phyloP scores from a whole-genome alignment of 805 yeast genomes.

The Ogataea nitratoaversa region DNA sequence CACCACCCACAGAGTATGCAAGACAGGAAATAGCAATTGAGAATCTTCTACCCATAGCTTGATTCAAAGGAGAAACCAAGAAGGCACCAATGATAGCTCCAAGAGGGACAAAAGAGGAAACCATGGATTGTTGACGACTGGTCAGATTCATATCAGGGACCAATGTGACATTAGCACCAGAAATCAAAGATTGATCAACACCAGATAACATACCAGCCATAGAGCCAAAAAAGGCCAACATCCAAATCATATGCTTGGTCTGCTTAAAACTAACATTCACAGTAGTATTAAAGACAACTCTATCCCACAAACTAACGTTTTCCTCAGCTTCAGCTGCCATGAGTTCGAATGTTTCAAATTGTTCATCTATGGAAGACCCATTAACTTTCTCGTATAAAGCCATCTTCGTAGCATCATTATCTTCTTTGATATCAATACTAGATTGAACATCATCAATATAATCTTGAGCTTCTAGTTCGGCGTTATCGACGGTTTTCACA shows the following conservation, averaged over 20 bases:
- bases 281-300: conserved; percentile 33
- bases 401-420: conserved; percentile 24
- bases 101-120: conserved; percentile 60
- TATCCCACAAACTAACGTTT: conserved; percentile 35
- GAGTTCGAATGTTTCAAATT: conserved; percentile 32
- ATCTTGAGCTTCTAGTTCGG: neutral
- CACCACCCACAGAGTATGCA: conserved; percentile 59
- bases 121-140: conserved; percentile 44
- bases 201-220: conserved; percentile 65
- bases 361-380: conserved; percentile 33
- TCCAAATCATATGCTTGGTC: conserved; percentile 41
- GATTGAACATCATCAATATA: conserved; percentile 9
- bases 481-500: neutral
- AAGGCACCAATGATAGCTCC: conserved; percentile 66
- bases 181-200: conserved; percentile 61
- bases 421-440: conserved; percentile 19
- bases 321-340: conserved; percentile 29
- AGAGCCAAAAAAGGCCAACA: conserved; percentile 55
- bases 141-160: conserved; percentile 37
- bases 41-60: conserved; percentile 50
- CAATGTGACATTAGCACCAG: conserved; percentile 58
- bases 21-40: conserved; percentile 54
- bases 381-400: conserved; percentile 26
- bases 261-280: conserved; percentile 38
- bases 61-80: conserved; percentile 54